A percentile compares a stretch with the other conserved stretches of the same genome.
Conservation (phyloP, 1,139 yeast genomes). For the Taphrina wiesneri region DNA sequence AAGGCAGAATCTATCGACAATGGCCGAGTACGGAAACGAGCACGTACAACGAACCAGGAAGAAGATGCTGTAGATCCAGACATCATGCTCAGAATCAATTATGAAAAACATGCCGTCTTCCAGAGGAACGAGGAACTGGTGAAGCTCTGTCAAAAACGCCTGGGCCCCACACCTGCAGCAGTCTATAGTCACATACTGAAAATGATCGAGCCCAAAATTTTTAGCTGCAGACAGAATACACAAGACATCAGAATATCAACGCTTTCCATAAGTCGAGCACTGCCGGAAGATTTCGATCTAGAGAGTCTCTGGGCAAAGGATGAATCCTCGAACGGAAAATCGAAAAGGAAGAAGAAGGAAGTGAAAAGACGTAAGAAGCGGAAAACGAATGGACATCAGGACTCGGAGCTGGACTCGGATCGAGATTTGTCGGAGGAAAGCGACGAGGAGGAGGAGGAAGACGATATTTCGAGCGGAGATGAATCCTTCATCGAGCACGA, state of each 20-base stretch:
- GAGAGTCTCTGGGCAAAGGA: constrained; percentile 13
- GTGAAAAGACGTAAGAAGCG: constrained; percentile 38
- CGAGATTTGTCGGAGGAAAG: constrained; percentile 41
- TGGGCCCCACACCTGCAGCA: constrained; percentile 68
- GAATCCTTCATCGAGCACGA: constrained; percentile 43
- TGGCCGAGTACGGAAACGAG: constrained; percentile 9
- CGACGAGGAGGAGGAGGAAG: constrained; percentile 41
- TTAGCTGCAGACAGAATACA: constrained; percentile 42
- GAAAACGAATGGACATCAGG: constrained; percentile 40
- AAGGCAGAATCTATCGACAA: not conserved
- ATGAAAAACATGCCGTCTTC: constrained; percentile 66
- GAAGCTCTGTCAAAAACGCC: constrained; percentile 62
- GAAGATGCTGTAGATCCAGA: constrained; percentile 42
- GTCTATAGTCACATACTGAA: constrained; percentile 63
- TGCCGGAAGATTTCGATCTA: constrained; percentile 44
- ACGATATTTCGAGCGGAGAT: not conserved
- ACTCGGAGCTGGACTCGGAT: constrained; percentile 41
- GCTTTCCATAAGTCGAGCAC: constrained; percentile 43
- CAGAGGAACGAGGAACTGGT: constrained; percentile 66
- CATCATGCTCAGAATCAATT: constrained; percentile 62
- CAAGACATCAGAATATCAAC: constrained; percentile 45
- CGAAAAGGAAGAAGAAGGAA: constrained; percentile 39
- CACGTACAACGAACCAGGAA: not conserved
- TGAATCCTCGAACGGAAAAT: constrained; percentile 35
- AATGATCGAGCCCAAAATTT: constrained; percentile 53